Conservation (phyloP, 2,329 filamentous ascomycete species). For the Zelopaecilomyces penicillatus region DNA sequence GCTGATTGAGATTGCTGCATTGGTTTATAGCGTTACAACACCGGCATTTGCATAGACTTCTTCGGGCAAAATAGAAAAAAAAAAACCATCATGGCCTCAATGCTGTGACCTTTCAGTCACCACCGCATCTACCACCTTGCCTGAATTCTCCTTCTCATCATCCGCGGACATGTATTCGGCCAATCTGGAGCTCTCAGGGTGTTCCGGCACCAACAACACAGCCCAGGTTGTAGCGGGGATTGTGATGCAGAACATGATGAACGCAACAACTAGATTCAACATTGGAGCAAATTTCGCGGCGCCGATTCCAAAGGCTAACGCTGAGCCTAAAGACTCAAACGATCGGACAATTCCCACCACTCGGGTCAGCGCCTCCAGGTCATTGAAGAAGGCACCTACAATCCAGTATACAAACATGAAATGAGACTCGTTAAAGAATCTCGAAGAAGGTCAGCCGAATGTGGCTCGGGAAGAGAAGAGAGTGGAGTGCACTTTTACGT, state of each 20-base stretch:
- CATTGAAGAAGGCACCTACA: conserved; percentile 41
- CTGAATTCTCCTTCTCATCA: background rate
- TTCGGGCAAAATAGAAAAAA: no score
- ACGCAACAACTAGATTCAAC: conserved; percentile 39
- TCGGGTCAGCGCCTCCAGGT: conserved; percentile 42
- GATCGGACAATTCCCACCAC: conserved; percentile 39
- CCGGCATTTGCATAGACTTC: no score
- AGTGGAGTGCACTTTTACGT: conserved; percentile 2
- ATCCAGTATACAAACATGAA: conserved; percentile 46
- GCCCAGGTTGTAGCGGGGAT: conserved; percentile 28
- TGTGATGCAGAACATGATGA: conserved; percentile 37
- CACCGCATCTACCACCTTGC: no score
- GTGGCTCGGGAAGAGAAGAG: no score
- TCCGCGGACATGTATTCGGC: background rate
- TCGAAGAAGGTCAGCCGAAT: conserved; percentile 5
- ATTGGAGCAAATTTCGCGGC: conserved; percentile 37
- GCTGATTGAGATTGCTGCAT: no score
- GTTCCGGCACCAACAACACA: conserved; percentile 29
- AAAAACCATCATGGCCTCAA: no score
- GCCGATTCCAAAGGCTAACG: conserved; percentile 38
- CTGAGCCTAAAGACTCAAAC: conserved; percentile 40
- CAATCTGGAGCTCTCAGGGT: background rate
- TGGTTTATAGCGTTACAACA: no score
- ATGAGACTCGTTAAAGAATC: conserved; percentile 43
- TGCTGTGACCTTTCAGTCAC: no score